Evolutionary conservation across 768 basidiomycete genomes (phyloP).

Genomic region (Pleurotus citrinopileatus): DNA sequence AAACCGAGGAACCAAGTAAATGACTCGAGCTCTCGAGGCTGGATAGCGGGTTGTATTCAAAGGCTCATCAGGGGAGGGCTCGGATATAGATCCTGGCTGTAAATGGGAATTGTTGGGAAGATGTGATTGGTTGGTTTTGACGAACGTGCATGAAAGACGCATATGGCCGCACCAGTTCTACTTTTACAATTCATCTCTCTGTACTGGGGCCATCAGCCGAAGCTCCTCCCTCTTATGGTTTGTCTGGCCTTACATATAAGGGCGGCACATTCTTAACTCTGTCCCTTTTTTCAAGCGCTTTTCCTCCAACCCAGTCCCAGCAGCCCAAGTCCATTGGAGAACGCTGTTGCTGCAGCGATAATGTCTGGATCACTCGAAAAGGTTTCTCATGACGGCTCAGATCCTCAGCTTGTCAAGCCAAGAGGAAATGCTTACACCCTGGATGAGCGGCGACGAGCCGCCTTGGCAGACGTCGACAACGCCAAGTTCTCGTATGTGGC

Average conservation of each 20-base stretch:
- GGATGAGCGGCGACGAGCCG: constrained; percentile 73
- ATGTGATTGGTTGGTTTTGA: constrained; percentile 25
- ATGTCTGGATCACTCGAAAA: constrained; percentile 27
- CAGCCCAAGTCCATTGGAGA: not conserved
- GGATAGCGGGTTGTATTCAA: no score
- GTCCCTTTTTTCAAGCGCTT: constrained; percentile 1
- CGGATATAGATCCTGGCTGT: not conserved
- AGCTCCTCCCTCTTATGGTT: constrained; percentile 1
- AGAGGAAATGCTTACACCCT: constrained; percentile 40
- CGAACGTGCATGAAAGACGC: constrained; percentile 28
- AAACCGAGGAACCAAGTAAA: no score
- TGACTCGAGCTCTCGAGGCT: no score
- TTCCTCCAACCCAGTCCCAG: not conserved
- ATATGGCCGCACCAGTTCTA: not conserved
- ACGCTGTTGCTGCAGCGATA: not conserved
- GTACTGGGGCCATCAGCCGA: no score
- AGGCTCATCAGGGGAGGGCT: not conserved
- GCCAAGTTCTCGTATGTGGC: constrained; percentile 73
- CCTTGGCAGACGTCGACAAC: constrained; percentile 84
- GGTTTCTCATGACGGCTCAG: constrained; percentile 30
- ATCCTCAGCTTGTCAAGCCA: constrained; percentile 23
- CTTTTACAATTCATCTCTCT: no score
- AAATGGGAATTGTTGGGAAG: constrained; percentile 10
- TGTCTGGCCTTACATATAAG: constrained; percentile 3
- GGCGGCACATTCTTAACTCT: not conserved